phyloP scores from a whole-genome alignment of 129 eudicot species.

The Silybum marianum region DNA sequence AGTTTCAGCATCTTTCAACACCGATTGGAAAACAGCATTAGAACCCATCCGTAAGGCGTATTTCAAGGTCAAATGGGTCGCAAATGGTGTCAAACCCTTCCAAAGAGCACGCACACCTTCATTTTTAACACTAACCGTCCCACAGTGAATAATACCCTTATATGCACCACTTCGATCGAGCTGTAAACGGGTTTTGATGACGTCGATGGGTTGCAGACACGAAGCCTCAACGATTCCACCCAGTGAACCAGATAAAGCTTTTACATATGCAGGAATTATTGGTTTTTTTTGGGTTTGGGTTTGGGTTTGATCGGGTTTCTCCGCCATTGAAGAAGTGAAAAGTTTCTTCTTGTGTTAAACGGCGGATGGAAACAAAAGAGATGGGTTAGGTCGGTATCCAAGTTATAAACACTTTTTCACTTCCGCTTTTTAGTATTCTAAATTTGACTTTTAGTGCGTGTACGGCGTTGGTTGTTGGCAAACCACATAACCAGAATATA shows the following conservation, averaged over 20 bases:
- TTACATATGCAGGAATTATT: slow-evolving; percentile 72
- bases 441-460: too few species aligned
- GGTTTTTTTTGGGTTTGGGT: slow-evolving; percentile 14
- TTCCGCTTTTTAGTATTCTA: too few species aligned
- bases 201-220: slow-evolving; percentile 90
- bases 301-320: slow-evolving; percentile 2
- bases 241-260: slow-evolving; percentile 79
- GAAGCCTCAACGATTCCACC: slow-evolving; percentile 85
- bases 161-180: slow-evolving; percentile 70
- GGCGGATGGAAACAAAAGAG: not conserved
- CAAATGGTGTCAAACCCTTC: slow-evolving; percentile 91
- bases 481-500: too few species aligned
- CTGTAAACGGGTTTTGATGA: slow-evolving; percentile 88
- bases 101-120: slow-evolving; percentile 91
- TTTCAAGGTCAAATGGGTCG: slow-evolving; percentile 86
- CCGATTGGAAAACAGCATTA: slow-evolving; percentile 72
- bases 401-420: too few species aligned
- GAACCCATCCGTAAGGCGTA: slow-evolving; percentile 90
- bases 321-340: not conserved
- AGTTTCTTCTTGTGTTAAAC: not conserved
- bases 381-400: not conserved
- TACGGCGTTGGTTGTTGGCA: too few species aligned
- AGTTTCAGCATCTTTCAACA: slow-evolving; percentile 63
- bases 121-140: slow-evolving; percentile 43
- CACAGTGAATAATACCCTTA: slow-evolving; percentile 90